These are phyloP conservation scores for Leccinum glutinopallens DNA, from an alignment of 1,284 basidiomycete species.

Conservation along the genomic window DNA sequence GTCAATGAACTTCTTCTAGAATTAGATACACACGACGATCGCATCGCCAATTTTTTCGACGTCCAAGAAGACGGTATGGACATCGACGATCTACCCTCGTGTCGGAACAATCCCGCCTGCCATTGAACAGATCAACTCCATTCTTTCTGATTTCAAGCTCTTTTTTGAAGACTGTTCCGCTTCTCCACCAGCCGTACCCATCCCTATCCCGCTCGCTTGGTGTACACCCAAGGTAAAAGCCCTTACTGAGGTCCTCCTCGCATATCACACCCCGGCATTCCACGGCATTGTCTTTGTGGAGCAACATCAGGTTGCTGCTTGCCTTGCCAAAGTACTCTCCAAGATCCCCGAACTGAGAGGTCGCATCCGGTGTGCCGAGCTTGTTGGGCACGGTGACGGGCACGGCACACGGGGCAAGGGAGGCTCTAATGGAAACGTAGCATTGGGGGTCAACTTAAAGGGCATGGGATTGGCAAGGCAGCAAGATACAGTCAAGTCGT, in stretches of 20 bases:
- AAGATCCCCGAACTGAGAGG: slow-evolving; percentile 57
- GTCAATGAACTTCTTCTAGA: slow-evolving; percentile 42
- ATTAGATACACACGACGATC: slow-evolving; percentile 21
- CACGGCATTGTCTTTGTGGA: slow-evolving; percentile 85
- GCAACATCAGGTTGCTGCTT: slow-evolving; percentile 76
- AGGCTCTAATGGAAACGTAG: slow-evolving; percentile 4
- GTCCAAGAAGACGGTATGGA: slow-evolving; percentile 29
- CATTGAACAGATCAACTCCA: slow-evolving; percentile 48
- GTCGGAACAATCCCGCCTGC: slow-evolving; percentile 37
- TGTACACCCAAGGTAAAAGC: slow-evolving; percentile 71
- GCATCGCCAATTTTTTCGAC: slow-evolving; percentile 18
- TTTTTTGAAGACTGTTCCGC: slow-evolving; percentile 47
- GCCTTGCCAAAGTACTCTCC: slow-evolving; percentile 64
- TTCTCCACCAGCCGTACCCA: slow-evolving; percentile 38
- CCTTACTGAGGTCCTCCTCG: slow-evolving; percentile 62
- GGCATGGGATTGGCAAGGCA: slow-evolving; percentile 53
- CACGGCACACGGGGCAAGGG: slow-evolving; percentile 34
- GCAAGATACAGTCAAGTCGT: slow-evolving; percentile 60
- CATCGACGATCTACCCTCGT: slow-evolving; percentile 24
- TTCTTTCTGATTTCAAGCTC: slow-evolving; percentile 51
- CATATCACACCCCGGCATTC: slow-evolving; percentile 56
- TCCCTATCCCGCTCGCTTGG: slow-evolving; percentile 53
- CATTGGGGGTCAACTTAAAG: too few relatives aligned
- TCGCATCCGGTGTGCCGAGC: slow-evolving; percentile 60
- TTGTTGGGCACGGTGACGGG: slow-evolving; percentile 67